Percentiles rank a stretch among this genome's conserved stretches.
These are phyloP conservation scores for Lathyrus sativus DNA, from an alignment of 306 rosid genomes.

Conservation along the genomic window DNA sequence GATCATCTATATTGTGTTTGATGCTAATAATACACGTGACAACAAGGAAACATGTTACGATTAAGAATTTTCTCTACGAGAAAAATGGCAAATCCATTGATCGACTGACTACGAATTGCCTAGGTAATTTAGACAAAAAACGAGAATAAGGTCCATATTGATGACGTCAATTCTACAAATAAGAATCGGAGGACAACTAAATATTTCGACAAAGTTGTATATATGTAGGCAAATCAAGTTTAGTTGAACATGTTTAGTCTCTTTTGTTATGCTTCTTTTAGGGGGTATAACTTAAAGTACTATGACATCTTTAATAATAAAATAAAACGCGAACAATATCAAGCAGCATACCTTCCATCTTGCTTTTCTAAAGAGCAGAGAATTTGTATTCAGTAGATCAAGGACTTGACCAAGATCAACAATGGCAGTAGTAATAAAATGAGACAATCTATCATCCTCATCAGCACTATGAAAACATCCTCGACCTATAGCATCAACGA, in stretches of 20 bases:
- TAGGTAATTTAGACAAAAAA: background rate
- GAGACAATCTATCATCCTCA: conserved; percentile 48
- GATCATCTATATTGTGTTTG: background rate
- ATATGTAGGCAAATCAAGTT: too few relatives aligned
- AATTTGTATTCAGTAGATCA: conserved; percentile 36
- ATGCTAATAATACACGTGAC: background rate
- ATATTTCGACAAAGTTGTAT: too few relatives aligned
- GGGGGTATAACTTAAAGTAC: conserved; percentile 9
- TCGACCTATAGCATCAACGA: conserved; percentile 43
- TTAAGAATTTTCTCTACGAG: conserved; percentile 2
- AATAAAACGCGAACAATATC: background rate
- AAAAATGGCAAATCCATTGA: conserved; percentile 1
- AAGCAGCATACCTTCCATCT: conserved; percentile 54
- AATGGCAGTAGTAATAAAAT: conserved; percentile 43
- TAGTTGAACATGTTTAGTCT: conserved; percentile 11
- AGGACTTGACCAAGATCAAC: conserved; percentile 47
- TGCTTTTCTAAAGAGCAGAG: conserved; percentile 44
- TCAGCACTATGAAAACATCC: conserved; percentile 52
- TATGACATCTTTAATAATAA: background rate
- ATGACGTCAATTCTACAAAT: background rate
- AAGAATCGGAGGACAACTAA: too few relatives aligned
- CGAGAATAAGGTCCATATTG: background rate
- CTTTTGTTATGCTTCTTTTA: conserved; percentile 27
- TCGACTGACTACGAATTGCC: conserved; percentile 3
- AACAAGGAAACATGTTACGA: conserved; percentile 17